Evolutionary conservation across 306 rosid species (phyloP).

Genomic region (Quercus alba): DNA sequence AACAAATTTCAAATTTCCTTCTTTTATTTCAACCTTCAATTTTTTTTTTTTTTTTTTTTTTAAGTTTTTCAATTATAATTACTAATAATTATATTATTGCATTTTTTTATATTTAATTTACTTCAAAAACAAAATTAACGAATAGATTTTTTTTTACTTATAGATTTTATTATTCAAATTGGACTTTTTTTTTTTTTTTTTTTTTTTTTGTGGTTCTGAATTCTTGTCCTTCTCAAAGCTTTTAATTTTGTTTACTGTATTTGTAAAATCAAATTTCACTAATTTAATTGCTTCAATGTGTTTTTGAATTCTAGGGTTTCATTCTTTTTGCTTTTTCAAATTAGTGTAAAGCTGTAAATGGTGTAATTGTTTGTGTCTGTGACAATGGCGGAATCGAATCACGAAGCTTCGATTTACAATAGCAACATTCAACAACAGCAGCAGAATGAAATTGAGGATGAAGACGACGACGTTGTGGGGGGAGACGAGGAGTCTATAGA

Average conservation of each 20-base stretch:
- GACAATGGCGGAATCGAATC: constrained; percentile 35
- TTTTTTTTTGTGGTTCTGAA: background rate
- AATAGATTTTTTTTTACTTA: too few species aligned
- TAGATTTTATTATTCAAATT: too few species aligned
- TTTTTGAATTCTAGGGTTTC: background rate
- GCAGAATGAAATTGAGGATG: constrained; percentile 37
- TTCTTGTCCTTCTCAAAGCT: background rate
- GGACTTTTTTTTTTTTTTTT: background rate
- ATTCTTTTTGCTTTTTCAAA: background rate
- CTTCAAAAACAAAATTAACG: too few species aligned
- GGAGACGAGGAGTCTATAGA: constrained; percentile 50
- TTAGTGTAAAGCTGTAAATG: background rate
- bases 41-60: too few species aligned
- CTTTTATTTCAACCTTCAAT: background rate
- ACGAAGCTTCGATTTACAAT: constrained; percentile 30
- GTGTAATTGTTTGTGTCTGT: background rate
- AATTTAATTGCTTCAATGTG: background rate
- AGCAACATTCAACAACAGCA: background rate
- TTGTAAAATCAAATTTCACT: too few species aligned
- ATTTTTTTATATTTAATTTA: too few species aligned
- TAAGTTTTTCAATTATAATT: too few species aligned
- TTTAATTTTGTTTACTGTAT: background rate
- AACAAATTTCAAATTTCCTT: background rate
- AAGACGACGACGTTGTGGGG: constrained; percentile 39
- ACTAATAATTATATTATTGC: too few species aligned